These are phyloP conservation scores for Coniochaeta pulveracea DNA, from an alignment of 2,329 filamentous ascomycete genomes.

Conservation along the genomic window DNA sequence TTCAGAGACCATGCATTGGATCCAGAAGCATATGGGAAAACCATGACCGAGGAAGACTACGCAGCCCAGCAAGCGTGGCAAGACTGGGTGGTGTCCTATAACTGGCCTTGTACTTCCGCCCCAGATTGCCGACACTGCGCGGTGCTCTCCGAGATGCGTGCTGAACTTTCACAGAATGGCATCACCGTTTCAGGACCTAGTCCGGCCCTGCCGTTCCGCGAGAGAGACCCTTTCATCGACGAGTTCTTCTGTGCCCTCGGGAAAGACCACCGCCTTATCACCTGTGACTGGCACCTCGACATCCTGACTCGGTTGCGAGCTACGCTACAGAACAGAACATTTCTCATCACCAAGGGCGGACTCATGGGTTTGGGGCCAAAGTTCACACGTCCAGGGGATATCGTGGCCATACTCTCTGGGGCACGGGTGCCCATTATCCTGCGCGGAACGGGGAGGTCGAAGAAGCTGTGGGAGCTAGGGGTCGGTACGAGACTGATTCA, in stretches of 20 bases:
- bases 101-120: background rate
- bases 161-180: background rate
- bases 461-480: background rate
- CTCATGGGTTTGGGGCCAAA: background rate
- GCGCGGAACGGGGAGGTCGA: background rate
- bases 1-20: background rate
- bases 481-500: background rate
- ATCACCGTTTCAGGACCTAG: background rate
- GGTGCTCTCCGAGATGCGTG: too few species aligned
- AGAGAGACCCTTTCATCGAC: background rate
- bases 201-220: background rate
- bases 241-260: background rate
- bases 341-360: background rate
- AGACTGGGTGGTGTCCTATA: background rate
- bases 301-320: background rate
- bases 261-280: background rate
- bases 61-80: background rate
- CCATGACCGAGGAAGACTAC: background rate
- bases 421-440: background rate
- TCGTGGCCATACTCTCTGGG: background rate
- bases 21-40: background rate
- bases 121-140: background rate
- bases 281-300: background rate
- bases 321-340: constrained; percentile 1
- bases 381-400: background rate